These are phyloP conservation scores for Adenanthera pavonina DNA, from an alignment of 306 rosid species.

Conservation along the genomic window DNA sequence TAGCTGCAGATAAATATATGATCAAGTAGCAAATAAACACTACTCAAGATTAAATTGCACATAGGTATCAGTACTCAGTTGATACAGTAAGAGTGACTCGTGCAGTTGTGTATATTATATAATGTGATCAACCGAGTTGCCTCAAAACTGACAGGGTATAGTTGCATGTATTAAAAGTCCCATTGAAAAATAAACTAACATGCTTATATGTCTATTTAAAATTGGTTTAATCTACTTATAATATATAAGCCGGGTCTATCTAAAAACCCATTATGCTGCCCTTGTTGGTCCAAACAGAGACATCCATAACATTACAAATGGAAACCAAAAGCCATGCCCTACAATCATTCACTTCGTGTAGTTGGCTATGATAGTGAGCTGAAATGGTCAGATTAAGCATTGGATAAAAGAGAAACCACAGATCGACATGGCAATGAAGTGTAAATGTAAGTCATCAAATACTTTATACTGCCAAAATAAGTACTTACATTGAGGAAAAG, in stretches of 20 bases:
- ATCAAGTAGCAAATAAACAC: not conserved
- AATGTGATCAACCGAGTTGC: not conserved
- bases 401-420: not conserved
- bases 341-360: not conserved
- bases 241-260: not conserved
- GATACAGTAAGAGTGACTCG: not conserved
- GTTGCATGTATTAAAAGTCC: not conserved
- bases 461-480: not conserved
- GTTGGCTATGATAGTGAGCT: not conserved
- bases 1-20: slow-evolving; percentile 28
- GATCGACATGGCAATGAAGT: not conserved
- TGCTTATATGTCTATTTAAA: not conserved
- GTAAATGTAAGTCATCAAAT: not conserved
- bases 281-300: not conserved
- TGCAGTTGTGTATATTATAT: not conserved
- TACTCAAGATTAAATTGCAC: not conserved
- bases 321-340: not conserved
- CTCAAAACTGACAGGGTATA: not conserved
- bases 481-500: slow-evolving; percentile 42
- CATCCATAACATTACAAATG: not conserved
- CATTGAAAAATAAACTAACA: not conserved
- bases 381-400: not conserved
- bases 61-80: not conserved
- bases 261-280: not conserved
- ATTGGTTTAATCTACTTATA: not conserved